These are phyloP conservation scores for Berkeleyomyces basicola DNA, from an alignment of 2,329 filamentous ascomycete genomes.

Conservation along the genomic window DNA sequence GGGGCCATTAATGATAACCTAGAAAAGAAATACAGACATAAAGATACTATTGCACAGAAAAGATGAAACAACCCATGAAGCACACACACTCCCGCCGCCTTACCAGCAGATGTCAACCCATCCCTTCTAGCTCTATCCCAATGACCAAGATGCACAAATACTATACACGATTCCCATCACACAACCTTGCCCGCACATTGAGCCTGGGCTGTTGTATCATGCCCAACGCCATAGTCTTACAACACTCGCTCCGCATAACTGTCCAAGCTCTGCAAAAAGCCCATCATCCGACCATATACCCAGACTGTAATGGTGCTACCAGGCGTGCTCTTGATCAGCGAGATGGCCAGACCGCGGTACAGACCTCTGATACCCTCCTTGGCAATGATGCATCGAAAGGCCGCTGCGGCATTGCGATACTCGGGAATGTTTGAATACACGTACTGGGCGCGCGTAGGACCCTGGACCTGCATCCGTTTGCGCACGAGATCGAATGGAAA, in stretches of 20 bases:
- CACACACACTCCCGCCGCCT: not conserved
- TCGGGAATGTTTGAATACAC: conserved; percentile 77
- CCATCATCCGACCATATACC: conserved; percentile 72
- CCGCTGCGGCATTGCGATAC: conserved; percentile 51
- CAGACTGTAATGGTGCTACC: conserved; percentile 84
- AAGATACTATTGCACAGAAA: not conserved
- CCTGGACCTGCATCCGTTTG: conserved; percentile 90
- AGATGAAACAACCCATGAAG: not conserved
- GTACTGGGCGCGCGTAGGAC: conserved; percentile 64
- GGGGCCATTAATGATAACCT: not conserved
- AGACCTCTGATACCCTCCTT: conserved; percentile 64
- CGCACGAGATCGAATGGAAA: conserved; percentile 87
- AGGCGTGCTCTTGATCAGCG: conserved; percentile 85
- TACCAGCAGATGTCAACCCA: not conserved
- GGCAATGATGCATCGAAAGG: conserved; percentile 49
- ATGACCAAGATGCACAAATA: not conserved
- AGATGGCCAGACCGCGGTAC: conserved; percentile 78
- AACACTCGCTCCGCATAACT: conserved; percentile 17
- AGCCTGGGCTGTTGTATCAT: not conserved
- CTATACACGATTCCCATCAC: not conserved
- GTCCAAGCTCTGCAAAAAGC: conserved; percentile 32
- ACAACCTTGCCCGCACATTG: not conserved
- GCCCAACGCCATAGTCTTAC: not conserved
- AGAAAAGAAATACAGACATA: not conserved
- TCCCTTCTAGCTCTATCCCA: not conserved